A percentile compares a stretch with the other conserved stretches of the same genome.
Evolutionary conservation across 345 rosid genomes (phyloP).

Genomic region (Citrus medica): DNA sequence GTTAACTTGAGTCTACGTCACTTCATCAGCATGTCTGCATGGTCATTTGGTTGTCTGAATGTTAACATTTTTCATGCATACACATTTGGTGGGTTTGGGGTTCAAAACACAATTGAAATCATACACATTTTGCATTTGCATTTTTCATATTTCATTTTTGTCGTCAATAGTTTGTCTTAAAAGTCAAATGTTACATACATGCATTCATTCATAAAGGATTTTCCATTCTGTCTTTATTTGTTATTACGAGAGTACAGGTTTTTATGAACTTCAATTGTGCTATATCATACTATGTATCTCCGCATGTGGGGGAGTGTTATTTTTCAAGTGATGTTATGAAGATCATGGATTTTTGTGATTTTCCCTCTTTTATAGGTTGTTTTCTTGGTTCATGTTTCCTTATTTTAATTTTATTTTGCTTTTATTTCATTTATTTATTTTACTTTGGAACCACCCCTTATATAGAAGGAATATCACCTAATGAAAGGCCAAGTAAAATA

Average conservation of each 20-base stretch:
- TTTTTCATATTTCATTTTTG: conserved; percentile 16
- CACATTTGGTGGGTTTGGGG: conserved; percentile 11
- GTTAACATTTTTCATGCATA: conserved; percentile 5
- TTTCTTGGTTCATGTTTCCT: not conserved
- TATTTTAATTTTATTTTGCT: too few relatives aligned
- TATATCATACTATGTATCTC: conserved; percentile 16
- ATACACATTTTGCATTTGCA: conserved; percentile 28
- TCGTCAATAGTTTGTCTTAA: conserved; percentile 6
- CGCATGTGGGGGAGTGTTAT: conserved; percentile 10
- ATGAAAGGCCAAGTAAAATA: too few relatives aligned
- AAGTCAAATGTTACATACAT: conserved; percentile 27
- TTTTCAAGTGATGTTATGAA: not conserved
- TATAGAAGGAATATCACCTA: too few relatives aligned
- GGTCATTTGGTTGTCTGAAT: conserved; percentile 23
- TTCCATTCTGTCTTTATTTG: not conserved
- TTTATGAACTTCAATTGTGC: conserved; percentile 8
- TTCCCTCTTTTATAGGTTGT: not conserved
- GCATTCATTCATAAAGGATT: conserved; percentile 36
- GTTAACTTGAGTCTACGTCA: conserved; percentile 19
- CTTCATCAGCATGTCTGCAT: conserved; percentile 15
- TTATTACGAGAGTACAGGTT: not conserved
- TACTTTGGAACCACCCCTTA: too few relatives aligned
- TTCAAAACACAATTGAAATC: conserved; percentile 28
- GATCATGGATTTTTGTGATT: not conserved
- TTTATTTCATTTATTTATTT: too few relatives aligned